Evolutionary conservation across 345 rosid species (phyloP).

Genomic region (Rhodamnia rubescens): DNA sequence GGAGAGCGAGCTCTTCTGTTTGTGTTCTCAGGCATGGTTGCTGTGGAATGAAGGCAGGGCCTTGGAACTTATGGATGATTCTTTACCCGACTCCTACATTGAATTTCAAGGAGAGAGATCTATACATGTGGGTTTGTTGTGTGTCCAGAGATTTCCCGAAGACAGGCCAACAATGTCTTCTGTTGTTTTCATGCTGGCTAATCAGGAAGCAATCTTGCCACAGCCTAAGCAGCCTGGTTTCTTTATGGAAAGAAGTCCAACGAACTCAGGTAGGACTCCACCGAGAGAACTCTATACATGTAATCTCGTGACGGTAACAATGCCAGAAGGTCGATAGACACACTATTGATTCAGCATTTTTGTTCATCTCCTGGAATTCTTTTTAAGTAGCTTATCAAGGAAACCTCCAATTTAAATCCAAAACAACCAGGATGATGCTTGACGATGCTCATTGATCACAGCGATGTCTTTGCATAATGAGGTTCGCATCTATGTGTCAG

Average conservation of each 20-base stretch:
- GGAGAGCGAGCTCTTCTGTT: not conserved
- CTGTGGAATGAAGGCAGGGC: slow-evolving; percentile 7
- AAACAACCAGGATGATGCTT: not conserved
- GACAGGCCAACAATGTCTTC: slow-evolving; percentile 16
- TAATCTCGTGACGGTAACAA: slow-evolving; percentile 3
- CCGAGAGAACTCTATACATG: not conserved
- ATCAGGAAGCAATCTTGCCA: slow-evolving; percentile 5
- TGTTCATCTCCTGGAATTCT: not conserved
- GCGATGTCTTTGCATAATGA: not conserved
- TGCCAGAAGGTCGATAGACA: not conserved
- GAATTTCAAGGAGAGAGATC: not conserved
- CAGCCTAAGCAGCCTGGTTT: slow-evolving; percentile 16
- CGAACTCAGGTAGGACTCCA: not conserved
- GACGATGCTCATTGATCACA: not conserved
- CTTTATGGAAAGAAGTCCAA: not conserved
- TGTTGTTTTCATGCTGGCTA: slow-evolving; percentile 8
- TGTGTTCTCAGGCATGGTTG: slow-evolving; percentile 11
- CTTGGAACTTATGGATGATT: slow-evolving; percentile 4
- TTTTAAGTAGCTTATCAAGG: not conserved
- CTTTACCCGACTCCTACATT: not conserved
- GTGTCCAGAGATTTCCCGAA: slow-evolving; percentile 8
- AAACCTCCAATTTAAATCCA: not conserved
- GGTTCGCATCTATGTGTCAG: not conserved
- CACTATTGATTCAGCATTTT: not conserved
- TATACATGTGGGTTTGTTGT: slow-evolving; percentile 10